These are phyloP conservation scores for Lumnitzera littorea DNA, from an alignment of 345 rosid species.

Conservation along the genomic window DNA sequence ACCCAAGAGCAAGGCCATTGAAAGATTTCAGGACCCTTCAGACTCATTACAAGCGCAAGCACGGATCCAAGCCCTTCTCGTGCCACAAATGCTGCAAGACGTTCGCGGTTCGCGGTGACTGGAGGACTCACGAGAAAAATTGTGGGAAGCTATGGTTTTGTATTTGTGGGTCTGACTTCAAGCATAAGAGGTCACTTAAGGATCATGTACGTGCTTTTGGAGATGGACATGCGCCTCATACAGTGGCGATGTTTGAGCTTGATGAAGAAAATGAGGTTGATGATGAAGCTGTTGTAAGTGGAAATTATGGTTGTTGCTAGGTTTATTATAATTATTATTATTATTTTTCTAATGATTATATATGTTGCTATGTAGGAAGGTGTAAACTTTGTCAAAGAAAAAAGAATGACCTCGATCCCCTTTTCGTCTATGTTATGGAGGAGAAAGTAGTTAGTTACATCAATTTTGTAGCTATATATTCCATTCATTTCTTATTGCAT, in stretches of 20 bases:
- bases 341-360: no score
- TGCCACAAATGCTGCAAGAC: constrained; percentile 50
- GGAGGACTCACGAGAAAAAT: constrained; percentile 71
- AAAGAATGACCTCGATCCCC: no score
- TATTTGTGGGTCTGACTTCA: constrained; percentile 60
- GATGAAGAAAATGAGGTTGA: constrained; percentile 26
- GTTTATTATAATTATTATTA: no score
- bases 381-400: no score
- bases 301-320: not conserved
- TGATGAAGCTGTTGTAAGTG: constrained; percentile 18
- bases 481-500: no score
- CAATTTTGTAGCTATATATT: no score
- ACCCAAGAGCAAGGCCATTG: constrained; percentile 74
- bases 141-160: constrained; percentile 66
- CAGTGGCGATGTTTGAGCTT: constrained; percentile 20
- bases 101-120: constrained; percentile 62
- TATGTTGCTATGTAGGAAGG: no score
- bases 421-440: no score
- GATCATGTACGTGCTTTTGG: constrained; percentile 67
- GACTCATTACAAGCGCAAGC: constrained; percentile 85
- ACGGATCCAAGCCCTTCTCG: constrained; percentile 61
- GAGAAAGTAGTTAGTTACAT: no score
- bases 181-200: constrained; percentile 63
- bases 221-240: constrained; percentile 44
- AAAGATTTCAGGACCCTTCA: constrained; percentile 92